Base-by-base conservation (phyloP, 1,284 basidiomycete genomes). In the Ganoderma leucocontextum region DNA sequence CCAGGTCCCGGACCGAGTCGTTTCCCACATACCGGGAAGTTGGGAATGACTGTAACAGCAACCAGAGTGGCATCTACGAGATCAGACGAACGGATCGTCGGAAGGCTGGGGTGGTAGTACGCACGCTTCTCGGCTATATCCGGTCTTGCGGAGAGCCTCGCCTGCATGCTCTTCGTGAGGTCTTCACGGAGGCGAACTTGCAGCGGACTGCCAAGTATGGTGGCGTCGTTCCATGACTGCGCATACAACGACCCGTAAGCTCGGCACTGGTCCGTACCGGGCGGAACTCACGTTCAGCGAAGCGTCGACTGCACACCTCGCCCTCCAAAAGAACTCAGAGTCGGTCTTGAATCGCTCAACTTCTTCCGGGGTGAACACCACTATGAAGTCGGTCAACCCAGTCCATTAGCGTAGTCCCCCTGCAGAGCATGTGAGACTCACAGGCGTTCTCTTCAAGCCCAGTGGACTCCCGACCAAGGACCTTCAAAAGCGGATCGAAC, bases 1-100 rank as follows among this genome's bases (percentile, higher is more conserved):
- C 89, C 88, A 33, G 88, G 88, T 0, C 89, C 89, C 1, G 89
- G 89, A 0, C 89, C 91, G 57, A 90, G 77, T 44, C 89, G 47
- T 22, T 49, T 81, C 39, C 87, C 81, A 75, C 87, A 91, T 12
- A 89, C 85, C 2, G 85, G 80, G 72, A 90, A 91, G 60, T 84
- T 82, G 4, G 89, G 89, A 33, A 90, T 81, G 12, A 90, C 88
- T 89, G 47, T 12, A 7, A 10, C 29, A 33, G 29, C 4, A 7
- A 36, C 15, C 10, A 29, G n/a, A 33, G 63, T 19, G 17, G 17
- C 22, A 53, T 35, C 22, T 41, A 35, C 17, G 25, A 33, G 57
- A 25, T n/a, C 4, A 22, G 52, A 33, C 5, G 29, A 2, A 63
- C n/a, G n/a, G n/a, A n/a, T n/a, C 52, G 38, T 15, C 22, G n/a